Base-by-base conservation (phyloP, 1,139 yeast species). In the Kodamaea derodonti region DNA sequence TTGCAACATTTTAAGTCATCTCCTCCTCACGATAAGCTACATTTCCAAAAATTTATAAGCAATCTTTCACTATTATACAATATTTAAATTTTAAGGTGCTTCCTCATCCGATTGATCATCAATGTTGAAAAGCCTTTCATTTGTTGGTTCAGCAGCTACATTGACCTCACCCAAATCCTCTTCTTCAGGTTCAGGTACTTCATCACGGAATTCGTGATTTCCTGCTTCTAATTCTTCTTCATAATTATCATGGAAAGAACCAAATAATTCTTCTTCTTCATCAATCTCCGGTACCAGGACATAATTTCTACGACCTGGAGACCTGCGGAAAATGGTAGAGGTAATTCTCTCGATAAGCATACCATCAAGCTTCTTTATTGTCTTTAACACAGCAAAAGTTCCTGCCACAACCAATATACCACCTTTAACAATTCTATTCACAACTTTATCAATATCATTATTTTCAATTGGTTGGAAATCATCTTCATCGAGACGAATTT, bases 401-500 rank as follows among this genome's bases (percentile, higher is more conserved):
- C 70, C 65, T 3, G 79, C 76, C 17, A 62, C 66, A 2, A 65
- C 69, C 17, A 78, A 69, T 13, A 84, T 75, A 2, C 85, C 84
- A 11, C 78, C 75, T 48, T 67, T 72, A 3, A 84, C 84, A 24
- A 82, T 69, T 11, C 54, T 47, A 46, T 84, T 84, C 3, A 84
- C 84, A 12, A 73, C 72, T 32, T 65, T 74, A 53, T 84, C 92
- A 13, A 79, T 69, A n/a, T 54, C 51, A 43, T 80, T 78, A 40
- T 84, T 76, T 54, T 83, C 92, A 40, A 84, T 77, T 11, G 85
- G 73, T 16, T 71, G 66, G 47, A 75, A 63, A 33, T 71, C 76
- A 30, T 80, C 88, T 29, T 68, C 77, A 29, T 84, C 94, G 32
- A 90, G 71, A 49, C 96, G 70, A 38, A 90, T 90, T 56, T 84